Evolutionary conservation across 176 grass and related monocot genomes (phyloP), one percentile per base, ranked within the genome.

Genomic region (Bothriochloa decipiens): DNA sequence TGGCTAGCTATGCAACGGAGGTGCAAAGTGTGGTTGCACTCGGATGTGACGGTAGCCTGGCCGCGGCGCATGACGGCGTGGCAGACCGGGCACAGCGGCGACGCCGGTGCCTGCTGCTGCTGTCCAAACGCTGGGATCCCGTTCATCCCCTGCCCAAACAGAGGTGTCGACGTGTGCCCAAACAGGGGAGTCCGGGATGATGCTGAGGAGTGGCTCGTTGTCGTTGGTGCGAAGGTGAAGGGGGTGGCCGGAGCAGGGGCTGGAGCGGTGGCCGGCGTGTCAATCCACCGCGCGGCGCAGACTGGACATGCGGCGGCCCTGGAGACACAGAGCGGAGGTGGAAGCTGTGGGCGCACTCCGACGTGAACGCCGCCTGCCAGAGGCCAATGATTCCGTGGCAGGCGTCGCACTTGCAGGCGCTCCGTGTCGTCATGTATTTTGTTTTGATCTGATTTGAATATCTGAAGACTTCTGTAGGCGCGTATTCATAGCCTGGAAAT

Each of bases 261-360:
- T 8, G 67, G 35, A 18, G 18, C 67, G 7, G 67, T 40, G 18
- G 18, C 16, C 67, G 35, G 36, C 68, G 10, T 13, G 20, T 70
- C 68, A 20, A 10, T 23, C 68, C 68, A 70, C 20, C 8, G 9
- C 20, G 36, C 68, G 68, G 68, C 8, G 68, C 68, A 70, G 36
- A 70, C 20, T 20, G 68, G 68, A 37, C 68, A 70, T 4, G 37
- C 4, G 37, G 36, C 36, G 36, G 3, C 12, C 68, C 68, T 20
- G 68, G 68, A 70, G 20, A 42, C 68, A 22, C 68, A 70, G n/a
- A n/a, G 68, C 36, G 4, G 68, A 70, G 68, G 68, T 70, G 68
- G 68, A 70, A 70, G 36, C 20, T 70, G 68, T 70, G 68, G 36
- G 9, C 68, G 68, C 68, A 70, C 68, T 70, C 68, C 10, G 68